Conservation (phyloP, 352 stramenopile species). For the Phytophthora fragariae region DNA sequence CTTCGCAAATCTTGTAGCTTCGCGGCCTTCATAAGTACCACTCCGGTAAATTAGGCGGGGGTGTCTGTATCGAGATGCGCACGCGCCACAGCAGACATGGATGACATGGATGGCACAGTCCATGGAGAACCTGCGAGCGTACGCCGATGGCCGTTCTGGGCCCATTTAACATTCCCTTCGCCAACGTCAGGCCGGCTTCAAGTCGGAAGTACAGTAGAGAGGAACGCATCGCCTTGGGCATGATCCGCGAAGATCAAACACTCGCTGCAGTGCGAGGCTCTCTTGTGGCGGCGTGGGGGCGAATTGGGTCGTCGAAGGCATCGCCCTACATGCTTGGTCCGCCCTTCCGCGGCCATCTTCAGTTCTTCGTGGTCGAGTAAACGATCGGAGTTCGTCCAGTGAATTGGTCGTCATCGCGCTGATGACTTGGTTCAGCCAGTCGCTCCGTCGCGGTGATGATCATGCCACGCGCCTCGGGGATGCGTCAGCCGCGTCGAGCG, state of each 20-base stretch:
- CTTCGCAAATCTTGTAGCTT: too few relatives aligned
- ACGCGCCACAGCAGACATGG: neutral
- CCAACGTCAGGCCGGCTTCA: neutral
- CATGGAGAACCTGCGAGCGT: constrained; percentile 17
- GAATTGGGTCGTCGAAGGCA: neutral
- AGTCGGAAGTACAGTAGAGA: constrained; percentile 7
- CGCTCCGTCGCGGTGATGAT: constrained; percentile 14
- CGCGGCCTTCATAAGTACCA: too few relatives aligned
- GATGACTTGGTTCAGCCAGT: constrained; percentile 9
- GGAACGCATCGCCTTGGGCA: constrained; percentile 4
- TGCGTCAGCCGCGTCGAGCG: constrained; percentile 10
- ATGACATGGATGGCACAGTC: constrained; percentile 10
- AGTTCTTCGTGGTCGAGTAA: neutral
- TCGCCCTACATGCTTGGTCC: neutral
- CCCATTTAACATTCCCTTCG: constrained; percentile 7
- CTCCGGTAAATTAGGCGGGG: too few relatives aligned
- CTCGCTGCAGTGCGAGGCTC: too few relatives aligned
- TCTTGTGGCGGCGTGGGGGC: too few relatives aligned
- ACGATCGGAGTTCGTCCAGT: constrained; percentile 4
- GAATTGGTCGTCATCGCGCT: constrained; percentile 13
- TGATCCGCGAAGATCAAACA: neutral
- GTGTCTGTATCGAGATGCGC: too few relatives aligned
- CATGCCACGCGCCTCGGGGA: constrained; percentile 18
- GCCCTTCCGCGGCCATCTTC: neutral
- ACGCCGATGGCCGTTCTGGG: constrained; percentile 13